Evolutionary conservation across 176 grass and related monocot genomes (phyloP), one percentile per base, ranked within the genome.

Genomic region (Urochloa ruziziensis): DNA sequence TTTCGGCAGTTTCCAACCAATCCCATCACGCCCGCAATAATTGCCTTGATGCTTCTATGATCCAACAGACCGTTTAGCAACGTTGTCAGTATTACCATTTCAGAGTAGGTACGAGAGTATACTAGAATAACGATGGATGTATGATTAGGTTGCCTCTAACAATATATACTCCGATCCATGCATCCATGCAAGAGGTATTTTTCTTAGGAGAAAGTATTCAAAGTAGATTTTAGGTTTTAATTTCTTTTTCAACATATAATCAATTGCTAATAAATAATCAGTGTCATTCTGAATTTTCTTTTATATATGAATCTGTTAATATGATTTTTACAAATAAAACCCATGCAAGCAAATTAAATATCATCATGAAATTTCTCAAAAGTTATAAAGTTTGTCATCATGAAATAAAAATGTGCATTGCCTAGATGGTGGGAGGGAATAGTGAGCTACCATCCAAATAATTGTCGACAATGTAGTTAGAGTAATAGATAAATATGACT

Each of bases 21-120:
- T 87, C 80, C 74, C 59, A 69, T 18, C 67, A 73, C 74, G 79
- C 88, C 34, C 8, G 23, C 72, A 74, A 82, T 86, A 73, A 82
- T 86, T 73, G 79, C 17, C 35, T 48, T 74, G 36, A 54, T 48
- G 33, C 40, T 10, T 19, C 42, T 43, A 13, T 2, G 40, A 33
- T 53, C 24, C 7, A 40, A 46, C 2, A 34, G 37, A n/a, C 72
- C 62, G 76, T 43, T 64, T 46, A 36, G 63, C 47, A 21, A 18
- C 15, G 36, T 18, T 19, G 83, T 32, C 51, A 32, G 65, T 84
- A 68, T 19, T 48, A 29, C 77, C 77, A 61, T 37, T 67, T 80
- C 77, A 67, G 16, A 24, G 62, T 69, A 29, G 64, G 79, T 69
- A 57, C 78, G 15, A 79, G 30, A 49, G n/a, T 44, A 42, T 4